Percentiles rank a stretch among this genome's conserved stretches.
Conservation (phyloP, 805 yeast species). For the Starmera amethionina region DNA sequence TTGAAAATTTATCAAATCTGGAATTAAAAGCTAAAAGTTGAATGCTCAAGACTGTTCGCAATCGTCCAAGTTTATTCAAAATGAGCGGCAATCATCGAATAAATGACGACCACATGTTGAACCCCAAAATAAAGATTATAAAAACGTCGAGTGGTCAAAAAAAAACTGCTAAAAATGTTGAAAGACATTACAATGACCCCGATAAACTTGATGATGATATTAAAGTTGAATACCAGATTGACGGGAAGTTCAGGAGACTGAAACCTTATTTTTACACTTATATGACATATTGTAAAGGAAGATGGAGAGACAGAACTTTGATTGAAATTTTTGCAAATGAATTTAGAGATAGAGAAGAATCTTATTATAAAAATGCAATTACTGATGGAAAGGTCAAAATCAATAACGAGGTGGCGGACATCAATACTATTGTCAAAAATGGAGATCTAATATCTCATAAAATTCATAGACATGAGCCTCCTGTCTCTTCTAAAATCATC, state of each 20-base stretch:
- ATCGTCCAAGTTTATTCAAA: too few relatives aligned
- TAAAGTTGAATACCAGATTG: slow-evolving; percentile 45
- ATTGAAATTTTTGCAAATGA: slow-evolving; percentile 76
- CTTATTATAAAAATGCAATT: slow-evolving; percentile 49
- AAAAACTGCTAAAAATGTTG: too few relatives aligned
- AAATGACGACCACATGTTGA: too few relatives aligned
- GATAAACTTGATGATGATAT: slow-evolving; percentile 26
- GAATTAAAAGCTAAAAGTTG: too few relatives aligned
- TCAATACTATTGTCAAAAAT: slow-evolving; percentile 59
- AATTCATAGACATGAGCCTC: slow-evolving; percentile 78
- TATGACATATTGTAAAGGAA: slow-evolving; percentile 77
- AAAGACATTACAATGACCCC: slow-evolving; percentile 3
- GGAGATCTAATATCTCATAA: slow-evolving; percentile 75
- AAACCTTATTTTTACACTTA: slow-evolving; percentile 85
- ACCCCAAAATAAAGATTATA: too few relatives aligned
- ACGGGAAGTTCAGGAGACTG: slow-evolving; percentile 57
- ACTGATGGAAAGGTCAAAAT: slow-evolving; percentile 61
- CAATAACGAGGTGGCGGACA: slow-evolving; percentile 53
- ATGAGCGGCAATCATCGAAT: too few relatives aligned
- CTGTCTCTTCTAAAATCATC: slow-evolving; percentile 18
- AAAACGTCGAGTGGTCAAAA: too few relatives aligned
- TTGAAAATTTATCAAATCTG: too few relatives aligned
- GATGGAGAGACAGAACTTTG: slow-evolving; percentile 85
- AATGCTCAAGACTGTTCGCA: too few relatives aligned
- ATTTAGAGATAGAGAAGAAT: slow-evolving; percentile 68